These are phyloP conservation scores for Oryza punctata DNA, from an alignment of 176 grass and related monocot genomes.

Conservation along the genomic window DNA sequence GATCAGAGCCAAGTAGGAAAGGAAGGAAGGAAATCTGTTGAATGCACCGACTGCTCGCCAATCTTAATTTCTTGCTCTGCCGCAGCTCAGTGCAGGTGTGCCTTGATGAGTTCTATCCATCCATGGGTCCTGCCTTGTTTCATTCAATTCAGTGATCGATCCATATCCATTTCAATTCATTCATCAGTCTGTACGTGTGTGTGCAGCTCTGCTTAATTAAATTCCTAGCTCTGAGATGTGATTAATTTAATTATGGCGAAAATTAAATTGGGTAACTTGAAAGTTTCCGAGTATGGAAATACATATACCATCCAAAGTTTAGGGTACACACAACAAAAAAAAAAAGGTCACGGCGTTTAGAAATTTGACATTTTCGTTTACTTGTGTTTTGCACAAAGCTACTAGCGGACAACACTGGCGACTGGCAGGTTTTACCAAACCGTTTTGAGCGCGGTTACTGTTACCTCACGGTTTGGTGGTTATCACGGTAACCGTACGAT, in stretches of 20 bases:
- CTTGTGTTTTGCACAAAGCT: too few relatives aligned
- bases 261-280: not conserved
- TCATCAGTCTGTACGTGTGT: not conserved
- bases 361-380: too few relatives aligned
- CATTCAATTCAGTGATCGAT: not conserved
- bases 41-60: not conserved
- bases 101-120: constrained; percentile 1
- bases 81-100: not conserved
- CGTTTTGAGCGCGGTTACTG: too few relatives aligned
- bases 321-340: not conserved
- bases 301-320: not conserved
- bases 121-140: not conserved
- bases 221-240: not conserved
- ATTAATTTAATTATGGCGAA: not conserved
- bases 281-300: not conserved
- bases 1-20: not conserved
- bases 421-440: too few relatives aligned
- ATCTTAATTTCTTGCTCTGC: not conserved
- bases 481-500: too few relatives aligned
- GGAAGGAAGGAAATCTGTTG: not conserved
- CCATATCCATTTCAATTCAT: not conserved
- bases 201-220: not conserved
- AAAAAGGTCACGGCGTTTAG: not conserved
- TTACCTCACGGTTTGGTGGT: too few relatives aligned
- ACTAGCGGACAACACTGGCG: too few relatives aligned